phyloP scores from a whole-genome alignment of 2,329 filamentous ascomycete genomes.

The Didymella exigua region DNA sequence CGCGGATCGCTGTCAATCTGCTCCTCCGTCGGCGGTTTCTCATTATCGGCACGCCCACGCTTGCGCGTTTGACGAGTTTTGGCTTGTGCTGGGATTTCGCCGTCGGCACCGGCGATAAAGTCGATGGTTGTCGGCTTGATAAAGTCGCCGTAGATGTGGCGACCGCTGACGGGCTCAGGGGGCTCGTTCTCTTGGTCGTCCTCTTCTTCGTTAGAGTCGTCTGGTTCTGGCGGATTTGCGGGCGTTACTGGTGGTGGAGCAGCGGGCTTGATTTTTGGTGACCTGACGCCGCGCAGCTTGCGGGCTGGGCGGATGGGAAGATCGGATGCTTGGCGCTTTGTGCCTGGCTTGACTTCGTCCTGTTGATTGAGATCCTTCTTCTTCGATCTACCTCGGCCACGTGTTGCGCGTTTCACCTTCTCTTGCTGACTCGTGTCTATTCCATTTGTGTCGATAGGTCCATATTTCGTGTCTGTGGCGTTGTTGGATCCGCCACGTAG shows the following conservation, averaged over 20 bases:
- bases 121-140: constrained; percentile 3
- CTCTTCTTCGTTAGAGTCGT: neutral
- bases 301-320: constrained; percentile 8
- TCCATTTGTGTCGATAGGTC: neutral
- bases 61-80: neutral
- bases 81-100: neutral
- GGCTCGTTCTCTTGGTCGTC: constrained; percentile 9
- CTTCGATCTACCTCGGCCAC: neutral
- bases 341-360: neutral
- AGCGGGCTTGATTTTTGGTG: neutral
- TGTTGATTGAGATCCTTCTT: neutral
- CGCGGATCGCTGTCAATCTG: constrained; percentile 12
- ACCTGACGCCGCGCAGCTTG: neutral
- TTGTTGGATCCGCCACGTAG: neutral
- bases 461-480: neutral
- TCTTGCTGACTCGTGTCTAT: neutral
- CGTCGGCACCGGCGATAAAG: neutral
- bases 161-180: constrained; percentile 5
- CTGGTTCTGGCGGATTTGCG: constrained; percentile 2
- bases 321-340: constrained; percentile 6
- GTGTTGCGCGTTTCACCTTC: neutral
- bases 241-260: constrained; percentile 6
- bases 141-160: constrained; percentile 14
- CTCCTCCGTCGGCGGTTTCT: neutral
- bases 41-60: neutral